phyloP scores from a whole-genome alignment of 768 basidiomycete genomes.

The Leccinellum rugosiceps region DNA sequence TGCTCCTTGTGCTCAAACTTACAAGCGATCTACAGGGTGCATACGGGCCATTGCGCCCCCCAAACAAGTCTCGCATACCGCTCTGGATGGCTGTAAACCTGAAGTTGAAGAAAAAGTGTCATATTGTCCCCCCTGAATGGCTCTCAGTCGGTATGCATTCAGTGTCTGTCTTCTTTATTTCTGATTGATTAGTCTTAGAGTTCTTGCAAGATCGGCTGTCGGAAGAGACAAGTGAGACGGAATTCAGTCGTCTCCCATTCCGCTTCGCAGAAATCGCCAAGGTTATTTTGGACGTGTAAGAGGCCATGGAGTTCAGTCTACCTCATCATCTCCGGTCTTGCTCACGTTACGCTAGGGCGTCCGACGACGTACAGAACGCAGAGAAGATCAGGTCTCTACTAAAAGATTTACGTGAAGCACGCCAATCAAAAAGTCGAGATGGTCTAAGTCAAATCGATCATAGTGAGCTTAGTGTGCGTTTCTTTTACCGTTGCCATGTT shows the following conservation, averaged over 20 bases:
- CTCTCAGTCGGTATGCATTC: constrained; percentile 67
- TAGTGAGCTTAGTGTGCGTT: constrained; percentile 74
- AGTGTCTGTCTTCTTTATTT: background rate
- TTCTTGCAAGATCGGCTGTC: constrained; percentile 72
- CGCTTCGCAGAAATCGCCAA: constrained; percentile 90
- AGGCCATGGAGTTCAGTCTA: background rate
- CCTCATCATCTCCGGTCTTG: background rate
- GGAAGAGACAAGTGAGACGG: constrained; percentile 68
- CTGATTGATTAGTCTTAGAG: constrained; percentile 44
- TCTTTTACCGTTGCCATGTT: background rate
- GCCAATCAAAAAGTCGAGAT: constrained; percentile 89
- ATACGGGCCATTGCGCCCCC: constrained; percentile 91
- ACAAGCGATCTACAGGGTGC: constrained; percentile 56
- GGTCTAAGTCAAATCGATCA: constrained; percentile 80
- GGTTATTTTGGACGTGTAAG: constrained; percentile 89
- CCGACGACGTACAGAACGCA: constrained; percentile 84
- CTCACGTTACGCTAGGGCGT: constrained; percentile 52
- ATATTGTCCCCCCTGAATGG: constrained; percentile 90
- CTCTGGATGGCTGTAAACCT: constrained; percentile 95
- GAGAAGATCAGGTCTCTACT: constrained; percentile 82
- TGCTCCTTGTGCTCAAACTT: constrained; percentile 6
- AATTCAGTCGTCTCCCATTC: constrained; percentile 81
- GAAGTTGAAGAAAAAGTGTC: constrained; percentile 92
- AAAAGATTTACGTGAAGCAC: constrained; percentile 93
- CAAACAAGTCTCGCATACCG: constrained; percentile 80